phyloP scores from a whole-genome alignment of 768 basidiomycete genomes.

The Leccinum subgranulosum region DNA sequence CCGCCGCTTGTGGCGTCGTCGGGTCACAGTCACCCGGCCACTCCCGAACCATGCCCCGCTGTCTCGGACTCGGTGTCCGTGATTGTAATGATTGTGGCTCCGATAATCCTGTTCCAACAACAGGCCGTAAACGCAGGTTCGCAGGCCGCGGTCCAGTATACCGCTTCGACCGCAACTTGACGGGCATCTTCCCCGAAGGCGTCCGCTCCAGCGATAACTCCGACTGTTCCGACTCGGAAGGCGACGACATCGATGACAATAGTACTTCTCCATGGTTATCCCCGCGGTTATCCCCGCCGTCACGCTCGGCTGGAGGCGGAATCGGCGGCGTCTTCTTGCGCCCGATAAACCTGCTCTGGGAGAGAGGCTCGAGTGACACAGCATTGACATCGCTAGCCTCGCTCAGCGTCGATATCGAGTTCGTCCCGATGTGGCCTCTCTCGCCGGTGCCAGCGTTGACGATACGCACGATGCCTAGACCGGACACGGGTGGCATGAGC shows the following conservation, averaged over 20 bases:
- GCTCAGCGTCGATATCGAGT: constrained; percentile 31
- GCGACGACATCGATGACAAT: background rate
- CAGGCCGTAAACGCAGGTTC: constrained; percentile 43
- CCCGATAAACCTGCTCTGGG: constrained; percentile 27
- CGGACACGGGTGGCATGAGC: constrained; percentile 19
- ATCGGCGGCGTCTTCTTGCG: constrained; percentile 40
- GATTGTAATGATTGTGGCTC: constrained; percentile 28
- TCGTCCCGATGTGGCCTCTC: constrained; percentile 23
- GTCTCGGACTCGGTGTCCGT: constrained; percentile 43
- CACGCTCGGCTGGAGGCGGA: constrained; percentile 2
- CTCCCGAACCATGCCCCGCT: constrained; percentile 48
- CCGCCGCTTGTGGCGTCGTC: constrained; percentile 55
- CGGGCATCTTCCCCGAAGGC: constrained; percentile 36
- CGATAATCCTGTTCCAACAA: constrained; percentile 8
- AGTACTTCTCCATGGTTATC: background rate
- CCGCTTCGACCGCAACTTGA: constrained; percentile 53
- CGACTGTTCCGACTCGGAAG: constrained; percentile 36
- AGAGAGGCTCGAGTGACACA: constrained; percentile 25
- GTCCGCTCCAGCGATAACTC: constrained; percentile 33
- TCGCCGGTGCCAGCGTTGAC: constrained; percentile 21
- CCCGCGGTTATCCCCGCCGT: background rate
- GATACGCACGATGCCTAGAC: constrained; percentile 21
- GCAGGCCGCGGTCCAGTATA: constrained; percentile 40
- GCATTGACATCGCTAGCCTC: constrained; percentile 21
- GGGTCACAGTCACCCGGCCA: constrained; percentile 52